Percentiles rank a stretch among this genome's conserved stretches.
Conservation (phyloP, 1,284 basidiomycete genomes). For the Cutaneotrichosporon mucoides region DNA sequence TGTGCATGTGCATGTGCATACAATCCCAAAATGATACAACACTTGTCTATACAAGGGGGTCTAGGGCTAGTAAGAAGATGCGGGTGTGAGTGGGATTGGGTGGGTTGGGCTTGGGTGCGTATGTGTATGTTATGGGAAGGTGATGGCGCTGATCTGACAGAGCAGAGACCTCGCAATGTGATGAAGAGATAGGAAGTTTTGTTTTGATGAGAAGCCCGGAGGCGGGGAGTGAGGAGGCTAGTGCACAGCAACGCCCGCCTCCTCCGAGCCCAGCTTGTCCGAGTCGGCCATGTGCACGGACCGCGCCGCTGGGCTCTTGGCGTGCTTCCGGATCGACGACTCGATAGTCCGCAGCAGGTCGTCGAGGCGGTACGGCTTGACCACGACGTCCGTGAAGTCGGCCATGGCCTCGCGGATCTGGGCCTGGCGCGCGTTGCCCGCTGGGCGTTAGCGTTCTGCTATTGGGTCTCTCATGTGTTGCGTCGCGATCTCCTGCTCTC, state of each 20-base stretch:
- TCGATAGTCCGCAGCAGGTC: conserved; percentile 36
- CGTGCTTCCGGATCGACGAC: conserved; percentile 11
- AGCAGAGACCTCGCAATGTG: too few species aligned
- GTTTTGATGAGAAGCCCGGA: too few species aligned
- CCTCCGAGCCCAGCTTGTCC: background rate
- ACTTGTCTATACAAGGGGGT: too few species aligned
- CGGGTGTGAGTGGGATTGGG: too few species aligned
- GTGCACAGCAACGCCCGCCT: background rate
- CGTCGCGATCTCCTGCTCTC: too few species aligned
- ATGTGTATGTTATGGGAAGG: too few species aligned
- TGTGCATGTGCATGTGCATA: background rate
- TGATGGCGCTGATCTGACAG: too few species aligned
- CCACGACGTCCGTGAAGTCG: conserved; percentile 38
- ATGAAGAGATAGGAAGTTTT: too few species aligned
- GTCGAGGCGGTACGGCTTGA: conserved; percentile 41
- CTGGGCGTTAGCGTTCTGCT: background rate
- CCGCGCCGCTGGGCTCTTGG: background rate
- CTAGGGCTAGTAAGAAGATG: too few species aligned
- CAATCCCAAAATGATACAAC: background rate
- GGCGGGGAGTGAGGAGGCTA: too few species aligned
- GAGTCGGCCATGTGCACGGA: background rate
- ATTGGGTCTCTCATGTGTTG: too few species aligned
- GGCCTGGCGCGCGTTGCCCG: conserved; percentile 23
- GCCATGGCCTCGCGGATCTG: conserved; percentile 23
- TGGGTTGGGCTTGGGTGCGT: too few species aligned